Percentiles rank a stretch among this genome's conserved stretches.
Conservation (phyloP, 768 basidiomycete species). For the Tylopilus felleus region DNA sequence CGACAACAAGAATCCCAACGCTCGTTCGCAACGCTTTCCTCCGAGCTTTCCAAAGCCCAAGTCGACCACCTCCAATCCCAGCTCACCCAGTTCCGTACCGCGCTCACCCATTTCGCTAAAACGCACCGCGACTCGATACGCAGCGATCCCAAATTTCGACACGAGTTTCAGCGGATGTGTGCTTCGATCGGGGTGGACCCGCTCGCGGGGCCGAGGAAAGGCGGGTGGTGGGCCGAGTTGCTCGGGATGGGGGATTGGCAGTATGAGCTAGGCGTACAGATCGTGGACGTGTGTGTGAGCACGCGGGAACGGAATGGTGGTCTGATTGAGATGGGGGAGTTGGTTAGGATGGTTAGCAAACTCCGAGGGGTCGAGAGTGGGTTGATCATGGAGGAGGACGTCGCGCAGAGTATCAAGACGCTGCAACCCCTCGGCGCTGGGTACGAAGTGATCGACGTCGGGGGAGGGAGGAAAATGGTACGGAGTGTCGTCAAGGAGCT, state of each 20-base stretch:
- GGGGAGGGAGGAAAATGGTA: conserved; percentile 71
- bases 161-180: conserved; percentile 96
- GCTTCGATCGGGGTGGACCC: conserved; percentile 93
- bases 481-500: conserved; percentile 87
- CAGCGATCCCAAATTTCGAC: conserved; percentile 80
- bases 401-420: conserved; percentile 79
- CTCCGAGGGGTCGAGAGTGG: conserved; percentile 67
- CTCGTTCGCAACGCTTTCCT: conserved; percentile 80
- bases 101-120: conserved; percentile 75
- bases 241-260: conserved; percentile 92
- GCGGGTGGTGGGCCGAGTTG: conserved; percentile 91
- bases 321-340: conserved; percentile 82
- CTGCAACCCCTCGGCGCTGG: conserved; percentile 89
- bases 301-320: conserved; percentile 91
- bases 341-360: conserved; percentile 73
- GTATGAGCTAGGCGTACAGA: conserved; percentile 92
- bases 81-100: conserved; percentile 77
- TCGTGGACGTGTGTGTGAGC: conserved; percentile 87
- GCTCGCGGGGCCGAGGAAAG: conserved; percentile 77
- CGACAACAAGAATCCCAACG: conserved; percentile 78
- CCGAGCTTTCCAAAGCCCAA: conserved; percentile 71
- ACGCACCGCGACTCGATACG: conserved; percentile 84
- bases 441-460: conserved; percentile 77
- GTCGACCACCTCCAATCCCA: conserved; percentile 77
- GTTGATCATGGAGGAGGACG: conserved; percentile 82